Evolutionary conservation across 1,284 basidiomycete species (phyloP).

Genomic region (Rhodotorula sp.): DNA sequence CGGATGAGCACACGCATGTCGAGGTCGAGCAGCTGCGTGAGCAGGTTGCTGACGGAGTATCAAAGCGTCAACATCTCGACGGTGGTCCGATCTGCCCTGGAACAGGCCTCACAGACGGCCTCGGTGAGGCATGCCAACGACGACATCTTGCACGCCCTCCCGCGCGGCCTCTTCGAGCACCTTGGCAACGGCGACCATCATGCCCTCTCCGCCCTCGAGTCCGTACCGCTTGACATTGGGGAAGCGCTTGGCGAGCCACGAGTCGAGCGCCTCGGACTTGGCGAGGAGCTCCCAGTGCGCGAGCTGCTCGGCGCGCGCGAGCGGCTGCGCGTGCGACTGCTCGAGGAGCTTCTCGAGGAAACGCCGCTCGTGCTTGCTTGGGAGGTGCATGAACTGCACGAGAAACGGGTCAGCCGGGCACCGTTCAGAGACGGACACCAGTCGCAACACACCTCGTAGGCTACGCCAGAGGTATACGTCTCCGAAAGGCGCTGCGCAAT

Average conservation of each 20-base stretch:
- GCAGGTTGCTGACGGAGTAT: conserved; percentile 58
- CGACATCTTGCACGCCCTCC: conserved; percentile 51
- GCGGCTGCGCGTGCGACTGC: conserved; percentile 56
- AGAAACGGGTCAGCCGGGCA: too few relatives aligned
- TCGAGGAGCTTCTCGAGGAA: conserved; percentile 86
- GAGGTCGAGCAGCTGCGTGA: conserved; percentile 73
- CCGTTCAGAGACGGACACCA: neutral
- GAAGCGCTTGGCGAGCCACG: conserved; percentile 76
- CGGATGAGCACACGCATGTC: conserved; percentile 70
- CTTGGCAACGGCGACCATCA: conserved; percentile 78
- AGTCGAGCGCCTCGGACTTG: conserved; percentile 76
- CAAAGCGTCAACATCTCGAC: too few relatives aligned
- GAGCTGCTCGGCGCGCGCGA: conserved; percentile 53
- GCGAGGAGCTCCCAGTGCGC: conserved; percentile 69
- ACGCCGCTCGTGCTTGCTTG: conserved; percentile 71
- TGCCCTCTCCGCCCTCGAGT: conserved; percentile 84
- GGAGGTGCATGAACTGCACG: conserved; percentile 76
- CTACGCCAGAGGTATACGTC: conserved; percentile 77
- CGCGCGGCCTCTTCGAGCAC: conserved; percentile 64
- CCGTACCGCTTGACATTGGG: conserved; percentile 81
- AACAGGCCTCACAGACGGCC: too few relatives aligned
- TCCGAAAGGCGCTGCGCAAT: conserved; percentile 68
- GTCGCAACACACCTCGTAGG: conserved; percentile 58
- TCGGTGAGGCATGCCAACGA: conserved; percentile 60
- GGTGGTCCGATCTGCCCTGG: too few relatives aligned